Conservation (phyloP, 2,329 filamentous ascomycete species). For the Fusarium chuoi region DNA sequence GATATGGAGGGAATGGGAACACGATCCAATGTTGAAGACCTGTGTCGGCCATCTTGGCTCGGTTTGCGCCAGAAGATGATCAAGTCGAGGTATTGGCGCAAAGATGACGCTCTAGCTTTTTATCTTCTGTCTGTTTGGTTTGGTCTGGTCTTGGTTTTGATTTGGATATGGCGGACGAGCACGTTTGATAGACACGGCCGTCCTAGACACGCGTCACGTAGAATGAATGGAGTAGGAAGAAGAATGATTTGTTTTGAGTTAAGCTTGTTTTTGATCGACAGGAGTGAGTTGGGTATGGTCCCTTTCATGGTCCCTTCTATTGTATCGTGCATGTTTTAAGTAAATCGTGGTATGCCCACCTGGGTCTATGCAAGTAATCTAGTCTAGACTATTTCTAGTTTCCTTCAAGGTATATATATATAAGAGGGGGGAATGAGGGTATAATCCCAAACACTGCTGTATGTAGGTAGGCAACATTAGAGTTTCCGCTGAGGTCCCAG, state of each 20-base stretch:
- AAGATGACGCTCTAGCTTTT: conserved; percentile 38
- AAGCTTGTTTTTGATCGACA: background rate
- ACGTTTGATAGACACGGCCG: conserved; percentile 41
- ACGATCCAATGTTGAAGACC: conserved; percentile 37
- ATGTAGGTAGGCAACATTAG: conserved; percentile 1
- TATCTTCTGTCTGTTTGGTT: conserved; percentile 10
- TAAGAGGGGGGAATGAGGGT: background rate
- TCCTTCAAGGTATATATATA: background rate
- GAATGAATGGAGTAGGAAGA: conserved; percentile 42
- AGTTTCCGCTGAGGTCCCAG: conserved; percentile 36
- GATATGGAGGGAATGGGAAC: conserved; percentile 36
- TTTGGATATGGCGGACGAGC: conserved; percentile 36
- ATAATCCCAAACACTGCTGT: background rate
- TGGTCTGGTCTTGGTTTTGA: background rate
- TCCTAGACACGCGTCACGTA: conserved; percentile 39
- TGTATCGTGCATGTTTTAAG: background rate
- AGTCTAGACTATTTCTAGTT: background rate
- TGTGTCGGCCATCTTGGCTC: background rate
- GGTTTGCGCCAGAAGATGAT: conserved; percentile 10
- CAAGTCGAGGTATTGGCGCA: conserved; percentile 36
- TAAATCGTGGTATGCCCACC: background rate
- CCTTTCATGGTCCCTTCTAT: background rate
- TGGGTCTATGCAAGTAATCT: background rate
- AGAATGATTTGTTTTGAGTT: conserved; percentile 23
- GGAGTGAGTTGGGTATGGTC: background rate